Evolutionary conservation across 1,284 basidiomycete genomes (phyloP).

Genomic region (Marasmius sp.): DNA sequence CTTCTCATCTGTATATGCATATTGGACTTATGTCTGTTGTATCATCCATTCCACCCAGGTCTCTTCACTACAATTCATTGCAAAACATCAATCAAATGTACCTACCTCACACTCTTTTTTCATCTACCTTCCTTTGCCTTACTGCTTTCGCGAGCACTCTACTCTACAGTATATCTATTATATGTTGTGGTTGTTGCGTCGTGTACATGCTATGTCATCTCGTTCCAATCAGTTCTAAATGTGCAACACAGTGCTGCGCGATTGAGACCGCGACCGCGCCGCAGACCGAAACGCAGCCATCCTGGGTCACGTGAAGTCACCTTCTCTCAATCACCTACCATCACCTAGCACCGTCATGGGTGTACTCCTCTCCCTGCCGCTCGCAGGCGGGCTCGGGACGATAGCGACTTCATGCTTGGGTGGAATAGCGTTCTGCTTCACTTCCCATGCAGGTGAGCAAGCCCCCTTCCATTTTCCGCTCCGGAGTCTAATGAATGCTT

Average conservation of each 20-base stretch:
- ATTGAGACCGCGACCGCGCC: neutral
- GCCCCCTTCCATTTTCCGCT: conserved; percentile 2
- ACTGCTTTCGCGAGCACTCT: neutral
- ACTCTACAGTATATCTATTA: neutral
- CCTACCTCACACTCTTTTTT: neutral
- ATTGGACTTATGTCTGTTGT: neutral
- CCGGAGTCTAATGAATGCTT: conserved; percentile 10
- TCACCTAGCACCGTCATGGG: conserved; percentile 35
- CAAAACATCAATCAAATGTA: neutral
- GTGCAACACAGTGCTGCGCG: too few relatives aligned
- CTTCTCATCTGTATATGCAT: neutral
- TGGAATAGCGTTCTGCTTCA: conserved; percentile 80
- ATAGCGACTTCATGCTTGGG: conserved; percentile 81
- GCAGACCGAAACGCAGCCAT: neutral
- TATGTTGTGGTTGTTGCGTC: too few relatives aligned
- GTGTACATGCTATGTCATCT: too few relatives aligned
- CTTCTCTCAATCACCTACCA: conserved; percentile 10
- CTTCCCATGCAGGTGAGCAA: conserved; percentile 74
- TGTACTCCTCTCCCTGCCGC: conserved; percentile 81
- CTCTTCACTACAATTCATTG: neutral
- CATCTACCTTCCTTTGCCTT: neutral
- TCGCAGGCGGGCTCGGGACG: conserved; percentile 76
- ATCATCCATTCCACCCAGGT: neutral
- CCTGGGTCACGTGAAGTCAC: neutral
- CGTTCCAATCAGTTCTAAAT: too few relatives aligned